A percentile compares a stretch with the other conserved stretches of the same genome.
phyloP scores from a whole-genome alignment of 306 rosid genomes.

The Trifolium subterraneum region DNA sequence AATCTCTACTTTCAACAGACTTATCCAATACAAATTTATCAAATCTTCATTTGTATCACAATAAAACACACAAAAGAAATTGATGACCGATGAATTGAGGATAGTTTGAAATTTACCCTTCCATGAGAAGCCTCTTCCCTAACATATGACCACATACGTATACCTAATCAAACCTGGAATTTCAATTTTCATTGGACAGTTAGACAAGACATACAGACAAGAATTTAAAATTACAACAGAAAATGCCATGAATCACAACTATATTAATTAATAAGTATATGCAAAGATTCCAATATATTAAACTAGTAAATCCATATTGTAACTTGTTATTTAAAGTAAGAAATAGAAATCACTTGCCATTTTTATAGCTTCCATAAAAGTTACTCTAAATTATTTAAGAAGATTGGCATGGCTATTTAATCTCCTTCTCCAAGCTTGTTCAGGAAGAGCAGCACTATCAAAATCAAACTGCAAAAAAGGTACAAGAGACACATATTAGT shows the following conservation, averaged over 20 bases:
- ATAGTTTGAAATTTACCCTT: constrained; percentile 70
- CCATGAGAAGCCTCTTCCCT: constrained; percentile 99
- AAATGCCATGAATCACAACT: background rate
- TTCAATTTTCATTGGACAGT: constrained; percentile 34
- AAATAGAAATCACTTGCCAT: constrained; percentile 66
- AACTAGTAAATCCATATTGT: constrained; percentile 33
- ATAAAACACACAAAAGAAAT: background rate
- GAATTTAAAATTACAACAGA: background rate
- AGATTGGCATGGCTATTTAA: constrained; percentile 90
- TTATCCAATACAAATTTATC: constrained; percentile 8
- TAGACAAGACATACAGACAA: constrained; percentile 25
- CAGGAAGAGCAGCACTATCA: constrained; percentile 97
- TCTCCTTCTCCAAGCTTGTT: constrained; percentile 98
- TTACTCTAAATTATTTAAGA: constrained; percentile 90
- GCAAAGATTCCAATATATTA: constrained; percentile 22
- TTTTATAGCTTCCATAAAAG: constrained; percentile 91
- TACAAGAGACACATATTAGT: constrained; percentile 28
- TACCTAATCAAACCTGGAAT: constrained; percentile 79
- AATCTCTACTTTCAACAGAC: constrained; percentile 39
- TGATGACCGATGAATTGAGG: constrained; percentile 19
- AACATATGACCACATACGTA: constrained; percentile 96
- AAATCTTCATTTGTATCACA: constrained; percentile 17
- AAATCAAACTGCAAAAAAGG: constrained; percentile 72
- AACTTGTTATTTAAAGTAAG: background rate
- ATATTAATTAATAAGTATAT: constrained; percentile 10